These are phyloP conservation scores for Quercus aquifolioides DNA, from an alignment of 306 rosid genomes.

Conservation along the genomic window DNA sequence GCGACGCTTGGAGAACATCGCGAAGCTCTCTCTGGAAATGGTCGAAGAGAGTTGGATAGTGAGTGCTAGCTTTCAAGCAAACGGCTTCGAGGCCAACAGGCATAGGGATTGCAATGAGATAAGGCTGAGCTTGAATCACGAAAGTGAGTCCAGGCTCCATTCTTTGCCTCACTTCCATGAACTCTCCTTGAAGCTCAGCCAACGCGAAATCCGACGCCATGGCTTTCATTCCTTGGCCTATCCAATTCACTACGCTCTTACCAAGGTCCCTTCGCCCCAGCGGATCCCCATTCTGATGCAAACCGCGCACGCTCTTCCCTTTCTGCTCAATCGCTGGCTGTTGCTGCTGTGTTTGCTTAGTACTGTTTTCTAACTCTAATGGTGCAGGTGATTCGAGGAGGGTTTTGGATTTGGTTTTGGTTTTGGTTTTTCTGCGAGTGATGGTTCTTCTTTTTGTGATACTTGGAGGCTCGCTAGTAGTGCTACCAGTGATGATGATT, in stretches of 20 bases:
- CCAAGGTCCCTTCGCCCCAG: constrained; percentile 68
- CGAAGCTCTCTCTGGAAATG: constrained; percentile 88
- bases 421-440: not conserved
- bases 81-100: constrained; percentile 66
- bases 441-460: constrained; percentile 7
- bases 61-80: constrained; percentile 68
- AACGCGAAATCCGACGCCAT: constrained; percentile 65
- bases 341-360: not conserved
- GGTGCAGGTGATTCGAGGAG: no score
- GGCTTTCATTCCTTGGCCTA: constrained; percentile 57
- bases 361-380: no score
- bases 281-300: constrained; percentile 58
- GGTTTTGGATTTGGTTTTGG: no score
- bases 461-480: constrained; percentile 12
- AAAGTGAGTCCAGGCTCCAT: constrained; percentile 68
- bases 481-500: no score
- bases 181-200: constrained; percentile 53
- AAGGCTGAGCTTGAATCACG: constrained; percentile 69
- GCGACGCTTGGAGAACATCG: constrained; percentile 51
- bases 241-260: constrained; percentile 63
- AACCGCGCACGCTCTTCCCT: constrained; percentile 6
- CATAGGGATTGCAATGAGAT: constrained; percentile 69
- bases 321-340: not conserved
- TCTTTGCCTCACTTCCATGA: constrained; percentile 45
- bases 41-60: constrained; percentile 75